phyloP scores from a whole-genome alignment of 1,284 basidiomycete species.

The Fistulinella staudtii region DNA sequence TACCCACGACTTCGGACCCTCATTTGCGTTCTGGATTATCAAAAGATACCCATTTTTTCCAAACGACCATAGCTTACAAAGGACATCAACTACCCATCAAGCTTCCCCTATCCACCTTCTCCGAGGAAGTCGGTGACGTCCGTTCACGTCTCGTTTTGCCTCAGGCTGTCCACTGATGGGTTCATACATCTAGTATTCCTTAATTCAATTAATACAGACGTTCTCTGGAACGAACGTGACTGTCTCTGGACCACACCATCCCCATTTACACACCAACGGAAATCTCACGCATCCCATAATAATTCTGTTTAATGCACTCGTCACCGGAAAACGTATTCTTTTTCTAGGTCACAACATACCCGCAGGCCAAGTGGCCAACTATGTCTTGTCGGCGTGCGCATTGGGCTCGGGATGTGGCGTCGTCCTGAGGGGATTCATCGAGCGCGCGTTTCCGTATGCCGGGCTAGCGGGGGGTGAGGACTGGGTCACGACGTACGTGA shows the following conservation, averaged over 20 bases:
- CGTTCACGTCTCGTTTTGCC: conserved; percentile 30
- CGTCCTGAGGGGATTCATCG: conserved; percentile 79
- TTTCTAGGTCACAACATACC: conserved; percentile 88
- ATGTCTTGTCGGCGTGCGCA: conserved; percentile 91
- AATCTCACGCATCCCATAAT: conserved; percentile 90
- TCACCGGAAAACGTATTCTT: conserved; percentile 91
- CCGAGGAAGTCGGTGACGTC: conserved; percentile 95
- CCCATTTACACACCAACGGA: conserved; percentile 91
- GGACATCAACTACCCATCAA: conserved; percentile 80
- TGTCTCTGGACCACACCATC: conserved; percentile 76
- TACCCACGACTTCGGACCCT: conserved; percentile 42
- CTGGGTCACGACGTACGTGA: conserved; percentile 78
- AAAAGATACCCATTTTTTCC: conserved; percentile 92
- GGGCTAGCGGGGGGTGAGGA: conserved; percentile 87
- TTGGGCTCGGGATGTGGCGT: conserved; percentile 87
- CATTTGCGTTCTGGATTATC: conserved; percentile 48
- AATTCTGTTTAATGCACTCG: conserved; percentile 90
- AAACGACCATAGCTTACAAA: conserved; percentile 80
- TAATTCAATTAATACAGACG: conserved; percentile 86
- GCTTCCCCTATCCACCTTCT: conserved; percentile 80
- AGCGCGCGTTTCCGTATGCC: conserved; percentile 91
- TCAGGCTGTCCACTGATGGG: conserved; percentile 13
- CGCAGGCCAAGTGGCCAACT: conserved; percentile 82
- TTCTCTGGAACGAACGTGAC: conserved; percentile 70
- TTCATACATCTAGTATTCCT: conserved; percentile 66